Evolutionary conservation across 1,284 basidiomycete species (phyloP), one percentile per base, ranked within the genome.

Genomic region (Naganishia liquefaciens): DNA sequence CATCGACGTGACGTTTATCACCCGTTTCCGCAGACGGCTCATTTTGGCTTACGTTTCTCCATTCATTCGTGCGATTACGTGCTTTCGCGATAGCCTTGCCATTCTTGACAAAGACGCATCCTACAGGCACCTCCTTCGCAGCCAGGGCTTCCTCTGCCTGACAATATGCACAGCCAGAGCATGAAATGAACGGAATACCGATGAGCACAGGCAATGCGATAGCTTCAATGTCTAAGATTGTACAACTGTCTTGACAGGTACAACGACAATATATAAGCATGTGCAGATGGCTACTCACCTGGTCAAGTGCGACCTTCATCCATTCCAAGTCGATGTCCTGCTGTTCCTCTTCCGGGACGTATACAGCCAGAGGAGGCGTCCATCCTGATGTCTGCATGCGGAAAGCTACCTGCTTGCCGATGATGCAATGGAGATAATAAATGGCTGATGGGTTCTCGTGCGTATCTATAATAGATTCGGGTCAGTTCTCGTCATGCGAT

Each of bases 31-130:
- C 53, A 9, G 9, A 23, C 23, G 19, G 43, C 58, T 2, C n/a
- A 25, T 63, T 51, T 21, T 28, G 39, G 74, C 84, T 68, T 76
- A 93, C 93, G 79, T 97, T 96, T 57, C 88, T 83, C 68, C 92
- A 87, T 79, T 98, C 89, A 76, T 98, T 99, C 2, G 96, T 99
- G 62, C 93, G 82, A 74, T 99, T 99, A 52, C 96, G 82, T 0
- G 92, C 95, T 70, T 83, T 83, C 2, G 93, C 92, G 68, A 99
- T 91, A 68, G 91, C 82, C 51, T 74, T 76, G 21, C 84, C 86
- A 65, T 88, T 83, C 64, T 90, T 84, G 3, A 99, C 92, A 73
- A 99, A 97, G 5, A 99, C 87, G 71, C 95, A 97, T 17, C 96
- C 96, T 1, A 99, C 94, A 1, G 96, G 96, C 0, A 99, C 94